Percentiles rank a stretch among this genome's conserved stretches.
Conservation (phyloP, 2,329 filamentous ascomycete species). For the Pseudocercospora fijiensis region DNA sequence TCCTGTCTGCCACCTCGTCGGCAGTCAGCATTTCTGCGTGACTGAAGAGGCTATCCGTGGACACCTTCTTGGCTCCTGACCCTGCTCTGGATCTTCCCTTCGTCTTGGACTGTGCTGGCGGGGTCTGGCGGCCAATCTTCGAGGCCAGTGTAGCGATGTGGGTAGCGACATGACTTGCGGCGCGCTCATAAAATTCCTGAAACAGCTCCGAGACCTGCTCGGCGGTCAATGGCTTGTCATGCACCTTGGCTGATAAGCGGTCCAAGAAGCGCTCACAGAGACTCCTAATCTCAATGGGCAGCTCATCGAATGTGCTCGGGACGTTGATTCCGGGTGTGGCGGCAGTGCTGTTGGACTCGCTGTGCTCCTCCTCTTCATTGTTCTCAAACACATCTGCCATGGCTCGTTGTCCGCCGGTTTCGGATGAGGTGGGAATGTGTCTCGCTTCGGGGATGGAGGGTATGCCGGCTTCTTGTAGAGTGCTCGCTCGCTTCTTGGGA, state of each 20-base stretch:
- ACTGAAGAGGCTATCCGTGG: conserved; percentile 39
- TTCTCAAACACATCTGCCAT: conserved; percentile 47
- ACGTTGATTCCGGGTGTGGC: conserved; percentile 37
- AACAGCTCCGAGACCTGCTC: conserved; percentile 82
- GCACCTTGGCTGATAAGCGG: conserved; percentile 80
- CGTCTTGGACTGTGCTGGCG: conserved; percentile 58
- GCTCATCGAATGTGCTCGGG: conserved; percentile 75
- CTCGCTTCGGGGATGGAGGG: conserved; percentile 47
- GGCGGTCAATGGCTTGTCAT: conserved; percentile 77
- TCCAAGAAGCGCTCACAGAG: conserved; percentile 92
- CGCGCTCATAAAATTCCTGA: conserved; percentile 86
- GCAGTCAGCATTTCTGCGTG: conserved; percentile 74
- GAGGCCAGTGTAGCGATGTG: conserved; percentile 80
- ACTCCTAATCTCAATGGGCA: conserved; percentile 90
- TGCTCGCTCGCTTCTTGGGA: conserved; percentile 48
- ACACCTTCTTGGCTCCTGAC: conserved; percentile 41
- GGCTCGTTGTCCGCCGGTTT: conserved; percentile 35
- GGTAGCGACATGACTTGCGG: conserved; percentile 78
- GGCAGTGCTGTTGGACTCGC: conserved; percentile 23
- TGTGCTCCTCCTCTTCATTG: conserved; percentile 37
- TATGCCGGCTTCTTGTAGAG: conserved; percentile 46
- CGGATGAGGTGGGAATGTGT: conserved; percentile 39
- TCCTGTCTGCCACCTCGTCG: conserved; percentile 76
- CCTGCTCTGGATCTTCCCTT: conserved; percentile 48
- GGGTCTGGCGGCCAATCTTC: conserved; percentile 67